phyloP scores from a whole-genome alignment of 495 filamentous ascomycete genomes.

The Penicillium soppii region DNA sequence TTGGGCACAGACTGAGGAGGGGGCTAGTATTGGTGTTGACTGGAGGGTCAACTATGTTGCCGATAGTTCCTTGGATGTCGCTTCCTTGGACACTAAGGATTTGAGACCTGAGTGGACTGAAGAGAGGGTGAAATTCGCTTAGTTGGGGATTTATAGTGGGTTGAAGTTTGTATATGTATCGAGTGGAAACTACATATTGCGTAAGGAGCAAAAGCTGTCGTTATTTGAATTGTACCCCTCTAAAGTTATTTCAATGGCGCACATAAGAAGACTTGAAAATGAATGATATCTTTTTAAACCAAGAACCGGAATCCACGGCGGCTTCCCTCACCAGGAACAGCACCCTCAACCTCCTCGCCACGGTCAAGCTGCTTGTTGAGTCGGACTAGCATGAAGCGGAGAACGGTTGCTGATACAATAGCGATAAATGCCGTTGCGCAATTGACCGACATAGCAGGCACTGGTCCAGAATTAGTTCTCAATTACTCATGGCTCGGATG shows the following conservation, averaged over 20 bases:
- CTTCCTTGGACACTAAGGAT: conserved; percentile 30
- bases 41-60: conserved; percentile 40
- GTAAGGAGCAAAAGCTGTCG: no score
- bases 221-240: no score
- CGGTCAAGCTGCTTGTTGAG: conserved; percentile 72
- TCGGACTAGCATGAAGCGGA: conserved; percentile 64
- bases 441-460: conserved; percentile 74
- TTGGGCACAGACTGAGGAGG: conserved; percentile 48
- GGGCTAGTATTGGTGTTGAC: conserved; percentile 33
- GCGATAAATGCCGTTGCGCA: conserved; percentile 65
- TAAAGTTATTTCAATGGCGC: no score
- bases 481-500: no score
- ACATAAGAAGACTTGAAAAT: no score
- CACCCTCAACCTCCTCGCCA: conserved; percentile 40
- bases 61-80: conserved; percentile 44
- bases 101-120: conserved; percentile 43
- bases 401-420: conserved; percentile 60
- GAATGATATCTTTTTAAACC: conserved; percentile 17
- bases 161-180: no score
- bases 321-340: conserved; percentile 53
- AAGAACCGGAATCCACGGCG: conserved; percentile 63
- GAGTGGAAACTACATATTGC: no score
- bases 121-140: conserved; percentile 32
- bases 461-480: conserved; percentile 13
- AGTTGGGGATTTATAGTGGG: background rate